These are phyloP conservation scores for Centella asiatica DNA, from an alignment of 129 eudicot genomes.

Conservation along the genomic window DNA sequence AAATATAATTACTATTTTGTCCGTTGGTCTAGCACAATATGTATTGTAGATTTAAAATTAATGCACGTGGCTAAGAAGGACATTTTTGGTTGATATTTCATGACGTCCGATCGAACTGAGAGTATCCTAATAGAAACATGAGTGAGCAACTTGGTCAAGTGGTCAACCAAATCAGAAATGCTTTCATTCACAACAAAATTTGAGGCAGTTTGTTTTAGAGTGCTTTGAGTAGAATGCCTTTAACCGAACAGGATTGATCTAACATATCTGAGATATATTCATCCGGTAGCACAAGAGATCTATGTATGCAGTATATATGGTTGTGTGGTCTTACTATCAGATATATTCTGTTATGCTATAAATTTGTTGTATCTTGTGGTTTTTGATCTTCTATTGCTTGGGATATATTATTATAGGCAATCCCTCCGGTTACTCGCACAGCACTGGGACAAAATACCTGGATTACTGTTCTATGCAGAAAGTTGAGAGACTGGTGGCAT, in stretches of 20 bases:
- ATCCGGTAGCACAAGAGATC: no score
- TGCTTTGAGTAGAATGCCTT: no score
- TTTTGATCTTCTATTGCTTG: slow-evolving; percentile 1
- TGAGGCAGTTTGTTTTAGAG: no score
- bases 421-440: slow-evolving; percentile 90
- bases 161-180: neutral
- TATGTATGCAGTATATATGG: no score
- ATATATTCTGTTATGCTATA: neutral
- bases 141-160: neutral
- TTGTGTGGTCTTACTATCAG: no score
- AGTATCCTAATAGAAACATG: neutral
- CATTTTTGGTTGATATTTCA: neutral
- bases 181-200: neutral
- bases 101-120: neutral
- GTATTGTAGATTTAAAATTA: neutral
- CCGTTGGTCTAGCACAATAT: neutral
- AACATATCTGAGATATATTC: no score
- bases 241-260: no score
- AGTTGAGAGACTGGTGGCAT: slow-evolving; percentile 98
- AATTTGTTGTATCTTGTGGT: neutral
- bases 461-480: slow-evolving; percentile 91
- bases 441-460: slow-evolving; percentile 86
- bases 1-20: neutral
- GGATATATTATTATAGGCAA: slow-evolving; percentile 42
- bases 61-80: neutral